Evolutionary conservation across 805 yeast genomes (phyloP), one percentile per base, ranked within the genome.

Genomic region (Candida boidinii): DNA sequence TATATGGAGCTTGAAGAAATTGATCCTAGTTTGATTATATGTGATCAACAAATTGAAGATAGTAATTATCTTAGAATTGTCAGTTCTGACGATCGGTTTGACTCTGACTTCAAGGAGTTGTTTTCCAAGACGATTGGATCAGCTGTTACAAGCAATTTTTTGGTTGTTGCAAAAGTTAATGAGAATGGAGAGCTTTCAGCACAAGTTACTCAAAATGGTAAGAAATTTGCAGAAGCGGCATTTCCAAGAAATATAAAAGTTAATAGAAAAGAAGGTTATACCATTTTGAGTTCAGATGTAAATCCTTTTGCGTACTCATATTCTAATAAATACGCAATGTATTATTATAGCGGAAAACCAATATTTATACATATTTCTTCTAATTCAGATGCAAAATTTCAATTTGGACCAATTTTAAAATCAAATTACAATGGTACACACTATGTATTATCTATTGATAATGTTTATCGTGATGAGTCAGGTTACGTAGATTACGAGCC

Each of bases 361-460:
- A 64, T 92, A 4, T 81, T 87, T 54, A 49, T 92, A 57, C 96
- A 86, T 53, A 81, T 87, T 7, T 82, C 95, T 4, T 79, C 88
- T 0, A 64, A 65, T 44, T 49, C 60, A 15, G 65, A 60, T 10
- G 29, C 46, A 1, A 74, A 68, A 12, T 47, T 58, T 8, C 92
- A 85, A 46, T 78, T 53, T 53, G 98, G 98, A n/a, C 66, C 85
- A 1, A 58, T 92, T 15, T 63, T 92, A 49, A 90, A 90, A 49
- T 85, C 95, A 2, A 88, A 90, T 56, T 84, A 83, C 14, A 85
- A 86, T 46, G 98, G 98, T 39, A 86, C 96, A 0, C 73, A 81
- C 5, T 88, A 84, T 51, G 85, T 81, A 2, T 59, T 76, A 23
- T 62, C 87, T 3, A 64, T 81, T 38, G 70, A 68, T 9, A 58